phyloP scores from a whole-genome alignment of 225 moss, liverwort and hornwort genomes.

The Sphagnum contortum region DNA sequence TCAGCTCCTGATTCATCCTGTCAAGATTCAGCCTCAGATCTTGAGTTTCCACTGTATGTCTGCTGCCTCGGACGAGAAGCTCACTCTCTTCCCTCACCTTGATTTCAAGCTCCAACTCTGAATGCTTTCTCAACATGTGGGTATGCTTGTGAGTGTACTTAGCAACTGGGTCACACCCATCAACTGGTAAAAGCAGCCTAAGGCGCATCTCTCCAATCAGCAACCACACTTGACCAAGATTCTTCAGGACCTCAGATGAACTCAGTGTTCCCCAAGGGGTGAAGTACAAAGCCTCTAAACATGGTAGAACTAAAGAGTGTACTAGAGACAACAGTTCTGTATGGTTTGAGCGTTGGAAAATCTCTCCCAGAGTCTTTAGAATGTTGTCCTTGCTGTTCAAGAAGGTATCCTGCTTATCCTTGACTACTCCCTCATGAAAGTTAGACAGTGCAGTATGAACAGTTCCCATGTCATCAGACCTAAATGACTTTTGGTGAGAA shows the following conservation, averaged over 20 bases:
- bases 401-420: constrained; percentile 8
- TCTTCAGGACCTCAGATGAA: constrained; percentile 34
- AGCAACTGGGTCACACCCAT: constrained; percentile 79
- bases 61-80: constrained; percentile 56
- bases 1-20: constrained; percentile 40
- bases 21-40: constrained; percentile 29
- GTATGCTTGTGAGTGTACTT: constrained; percentile 61
- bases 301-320: constrained; percentile 54
- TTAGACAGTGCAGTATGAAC: constrained; percentile 26
- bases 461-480: constrained; percentile 18
- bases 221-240: constrained; percentile 64
- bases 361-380: constrained; percentile 24
- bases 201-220: constrained; percentile 69
- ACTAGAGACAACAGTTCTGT: constrained; percentile 47
- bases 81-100: constrained; percentile 81
- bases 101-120: constrained; percentile 46
- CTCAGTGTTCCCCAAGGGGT: constrained; percentile 30
- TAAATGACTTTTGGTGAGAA: constrained; percentile 59
- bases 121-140: constrained; percentile 30
- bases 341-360: constrained; percentile 55
- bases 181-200: constrained; percentile 50
- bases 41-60: constrained; percentile 27
- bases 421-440: constrained; percentile 26
- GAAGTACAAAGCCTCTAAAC: constrained; percentile 51
- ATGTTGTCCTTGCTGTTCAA: constrained; percentile 9